Percentiles rank a stretch among this genome's conserved stretches.
Conservation (phyloP, 495 filamentous ascomycete genomes). For the Aspergillus sclerotiicarbonarius region DNA sequence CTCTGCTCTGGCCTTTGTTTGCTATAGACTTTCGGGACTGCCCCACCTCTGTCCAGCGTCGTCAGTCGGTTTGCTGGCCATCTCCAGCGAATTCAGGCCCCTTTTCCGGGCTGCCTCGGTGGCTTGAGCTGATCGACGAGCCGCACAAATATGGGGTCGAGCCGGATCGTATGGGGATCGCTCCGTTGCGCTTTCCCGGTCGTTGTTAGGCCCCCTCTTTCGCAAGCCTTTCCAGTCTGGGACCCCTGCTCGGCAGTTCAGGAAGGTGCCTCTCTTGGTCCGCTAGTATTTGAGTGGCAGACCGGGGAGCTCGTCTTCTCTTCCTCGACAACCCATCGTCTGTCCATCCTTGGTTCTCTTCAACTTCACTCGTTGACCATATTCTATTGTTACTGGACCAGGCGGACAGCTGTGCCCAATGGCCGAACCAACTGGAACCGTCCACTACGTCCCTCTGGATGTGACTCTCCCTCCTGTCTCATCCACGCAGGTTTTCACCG, state of each 20-base stretch:
- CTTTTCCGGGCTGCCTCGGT: not conserved
- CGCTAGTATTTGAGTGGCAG: not conserved
- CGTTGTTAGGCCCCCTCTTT: not conserved
- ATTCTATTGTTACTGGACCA: not conserved
- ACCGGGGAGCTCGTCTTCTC: not conserved
- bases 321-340: not conserved
- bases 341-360: not conserved
- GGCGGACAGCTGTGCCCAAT: constrained; percentile 18
- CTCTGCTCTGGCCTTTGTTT: not conserved
- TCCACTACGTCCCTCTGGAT: constrained; percentile 38
- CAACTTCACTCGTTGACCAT: not conserved
- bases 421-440: constrained; percentile 23
- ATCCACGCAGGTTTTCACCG: constrained; percentile 39
- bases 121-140: not conserved
- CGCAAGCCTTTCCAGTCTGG: constrained; percentile 11
- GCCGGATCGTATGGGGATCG: not conserved
- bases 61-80: not conserved
- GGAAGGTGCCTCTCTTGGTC: not conserved
- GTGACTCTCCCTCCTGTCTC: constrained; percentile 43
- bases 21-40: not conserved
- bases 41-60: not conserved
- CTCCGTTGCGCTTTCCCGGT: not conserved
- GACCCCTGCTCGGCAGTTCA: not conserved
- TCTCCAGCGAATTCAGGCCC: no score
- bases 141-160: not conserved